Evolutionary conservation across 441 rosid species (phyloP), one percentile per base, ranked within the genome.

Genomic region (Lepidium campestre): DNA sequence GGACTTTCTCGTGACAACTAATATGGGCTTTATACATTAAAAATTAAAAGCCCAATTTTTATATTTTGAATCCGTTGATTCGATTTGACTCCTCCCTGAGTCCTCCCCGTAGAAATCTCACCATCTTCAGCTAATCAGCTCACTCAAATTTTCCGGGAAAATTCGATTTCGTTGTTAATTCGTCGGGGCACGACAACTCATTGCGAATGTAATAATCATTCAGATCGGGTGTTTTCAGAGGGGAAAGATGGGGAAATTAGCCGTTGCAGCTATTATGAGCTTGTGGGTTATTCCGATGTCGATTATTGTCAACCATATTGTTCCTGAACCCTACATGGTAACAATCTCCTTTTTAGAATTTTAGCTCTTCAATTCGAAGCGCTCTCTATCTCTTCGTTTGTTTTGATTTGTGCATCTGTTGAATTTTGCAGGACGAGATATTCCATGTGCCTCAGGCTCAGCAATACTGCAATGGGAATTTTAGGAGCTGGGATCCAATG

Each of bases 401-500:
- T 57, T 27, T 47, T 15, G 35, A 46, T 48, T 42, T 2, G 27
- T 58, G n/a, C 6, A 32, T 31, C 39, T 17, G n/a, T 45, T 56
- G 39, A 77, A 37, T 22, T 32, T 34, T 80, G 74, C 85, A 93
- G 98, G 99, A 91, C 75, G 99, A 91, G 80, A 91, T 93, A 52
- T 91, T 93, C 66, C 99, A 93, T 48, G 79, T 87, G 31, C 96
- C 99, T 67, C 99, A 91, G 53, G 92, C 86, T 79, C 93, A 87
- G 69, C 79, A 81, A 57, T 93, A 89, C 74, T 91, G 97, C 79
- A 80, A 77, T 49, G 93, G 92, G 7, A 69, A 89, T 76, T 85
- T 93, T 63, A 80, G 67, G 71, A 91, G 88, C 64, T 91, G 99
- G 97, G 93, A 93, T 76, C 99, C 99, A 65, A 93, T 87, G 99